Percentiles rank a stretch among this genome's conserved stretches.
Evolutionary conservation across 441 rosid species (phyloP).

Genomic region (Breynia disticha): DNA sequence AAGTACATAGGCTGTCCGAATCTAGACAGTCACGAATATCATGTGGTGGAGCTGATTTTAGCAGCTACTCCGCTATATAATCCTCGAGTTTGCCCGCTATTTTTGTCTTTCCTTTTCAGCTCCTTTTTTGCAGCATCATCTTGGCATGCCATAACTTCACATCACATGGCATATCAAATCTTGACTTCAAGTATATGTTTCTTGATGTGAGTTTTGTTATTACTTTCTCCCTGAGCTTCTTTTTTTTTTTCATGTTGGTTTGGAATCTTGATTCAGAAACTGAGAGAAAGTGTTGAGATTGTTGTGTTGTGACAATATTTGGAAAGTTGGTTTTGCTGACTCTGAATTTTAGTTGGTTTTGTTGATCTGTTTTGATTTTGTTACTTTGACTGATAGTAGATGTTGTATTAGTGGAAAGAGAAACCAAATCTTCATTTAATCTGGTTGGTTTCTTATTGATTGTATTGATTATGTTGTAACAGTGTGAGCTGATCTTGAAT

Average conservation of each 20-base stretch:
- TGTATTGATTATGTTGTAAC: conserved; percentile 5
- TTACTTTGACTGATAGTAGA: background rate
- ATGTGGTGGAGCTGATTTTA: conserved; percentile 12
- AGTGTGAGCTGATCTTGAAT: conserved; percentile 2
- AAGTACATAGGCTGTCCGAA: too few species aligned
- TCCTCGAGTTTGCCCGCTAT: background rate
- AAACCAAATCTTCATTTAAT: background rate
- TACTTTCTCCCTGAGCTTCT: too few species aligned
- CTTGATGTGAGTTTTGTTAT: too few species aligned
- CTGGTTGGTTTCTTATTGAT: conserved; percentile 8
- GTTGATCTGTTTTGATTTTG: background rate
- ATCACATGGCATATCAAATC: too few species aligned
- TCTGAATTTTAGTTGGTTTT: background rate
- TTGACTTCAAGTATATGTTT: too few species aligned
- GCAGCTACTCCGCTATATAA: too few species aligned
- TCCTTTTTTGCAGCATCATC: too few species aligned
- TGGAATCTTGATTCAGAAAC: conserved; percentile 19
- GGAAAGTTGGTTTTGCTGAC: conserved; percentile 18
- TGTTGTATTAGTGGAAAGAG: background rate
- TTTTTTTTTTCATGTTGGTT: too few species aligned
- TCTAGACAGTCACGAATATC: background rate
- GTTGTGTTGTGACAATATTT: conserved; percentile 22
- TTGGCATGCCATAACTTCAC: too few species aligned
- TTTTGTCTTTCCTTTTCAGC: background rate
- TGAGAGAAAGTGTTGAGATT: conserved; percentile 27